These are phyloP conservation scores for Oropetium thomaeum DNA, from an alignment of 176 grass and related monocot species.

Conservation along the genomic window DNA sequence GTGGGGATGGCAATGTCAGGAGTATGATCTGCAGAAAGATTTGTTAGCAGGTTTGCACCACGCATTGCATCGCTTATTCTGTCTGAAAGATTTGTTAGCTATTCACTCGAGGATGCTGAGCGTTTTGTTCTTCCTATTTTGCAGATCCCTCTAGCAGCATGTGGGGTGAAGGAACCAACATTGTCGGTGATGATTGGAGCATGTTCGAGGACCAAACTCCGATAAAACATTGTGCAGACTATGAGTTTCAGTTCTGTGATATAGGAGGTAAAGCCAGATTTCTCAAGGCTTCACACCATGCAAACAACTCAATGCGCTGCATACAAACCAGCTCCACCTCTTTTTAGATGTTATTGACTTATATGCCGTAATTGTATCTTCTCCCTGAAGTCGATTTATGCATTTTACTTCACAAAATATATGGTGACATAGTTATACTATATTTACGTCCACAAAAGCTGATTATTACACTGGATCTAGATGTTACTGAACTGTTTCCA, in stretches of 20 bases:
- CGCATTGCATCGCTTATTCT: conserved; percentile 11
- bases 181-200: conserved; percentile 51
- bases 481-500: conserved; percentile 12
- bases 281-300: conserved; percentile 1
- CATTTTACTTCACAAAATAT: neutral
- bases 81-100: neutral
- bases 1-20: conserved; percentile 70
- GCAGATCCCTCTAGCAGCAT: conserved; percentile 52
- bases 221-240: conserved; percentile 86
- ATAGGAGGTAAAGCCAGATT: conserved; percentile 50
- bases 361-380: neutral
- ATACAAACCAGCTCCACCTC: neutral
- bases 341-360: neutral
- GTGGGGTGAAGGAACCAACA: conserved; percentile 55
- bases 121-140: conserved; percentile 26
- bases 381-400: neutral
- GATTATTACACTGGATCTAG: neutral
- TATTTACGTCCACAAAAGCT: conserved; percentile 3
- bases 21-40: conserved; percentile 64
- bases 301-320: neutral
- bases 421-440: neutral
- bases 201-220: conserved; percentile 87
- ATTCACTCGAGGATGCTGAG: neutral
- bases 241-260: conserved; percentile 51
- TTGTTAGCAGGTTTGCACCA: conserved; percentile 50